A percentile compares a stretch with the other conserved stretches of the same genome.
phyloP scores from a whole-genome alignment of 2,329 filamentous ascomycete genomes.

The Verticillium alfalfae region DNA sequence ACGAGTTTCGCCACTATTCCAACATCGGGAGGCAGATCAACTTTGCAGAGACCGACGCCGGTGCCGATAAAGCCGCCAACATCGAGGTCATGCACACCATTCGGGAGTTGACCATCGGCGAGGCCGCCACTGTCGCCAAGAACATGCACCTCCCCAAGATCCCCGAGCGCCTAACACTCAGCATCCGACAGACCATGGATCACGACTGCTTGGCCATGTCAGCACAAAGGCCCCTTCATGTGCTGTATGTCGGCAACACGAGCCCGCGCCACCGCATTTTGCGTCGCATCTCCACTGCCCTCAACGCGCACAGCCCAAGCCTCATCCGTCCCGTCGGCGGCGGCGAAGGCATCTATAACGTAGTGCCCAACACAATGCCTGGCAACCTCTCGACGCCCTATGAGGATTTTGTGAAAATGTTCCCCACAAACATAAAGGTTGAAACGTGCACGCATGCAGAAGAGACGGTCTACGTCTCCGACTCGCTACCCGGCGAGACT shows the following conservation, averaged over 20 bases:
- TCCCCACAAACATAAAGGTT: slow-evolving; percentile 37
- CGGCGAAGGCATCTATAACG: slow-evolving; percentile 40
- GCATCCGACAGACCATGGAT: slow-evolving; percentile 44
- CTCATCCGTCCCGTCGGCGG: slow-evolving; percentile 3
- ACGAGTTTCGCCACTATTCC: slow-evolving; percentile 10
- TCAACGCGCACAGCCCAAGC: not conserved
- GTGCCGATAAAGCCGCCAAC: slow-evolving; percentile 23
- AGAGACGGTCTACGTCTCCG: slow-evolving; percentile 18
- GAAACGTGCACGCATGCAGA: slow-evolving; percentile 39
- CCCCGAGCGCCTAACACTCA: slow-evolving; percentile 30
- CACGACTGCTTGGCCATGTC: slow-evolving; percentile 33
- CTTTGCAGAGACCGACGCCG: slow-evolving; percentile 33
- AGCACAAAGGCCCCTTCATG: slow-evolving; percentile 34
- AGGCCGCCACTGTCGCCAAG: slow-evolving; percentile 27
- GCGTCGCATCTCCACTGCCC: not conserved
- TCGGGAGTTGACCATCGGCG: slow-evolving; percentile 32
- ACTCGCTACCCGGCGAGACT: slow-evolving; percentile 17
- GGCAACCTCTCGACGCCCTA: slow-evolving; percentile 38
- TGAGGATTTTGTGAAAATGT: slow-evolving; percentile 46
- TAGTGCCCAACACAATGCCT: slow-evolving; percentile 44
- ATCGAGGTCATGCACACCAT: slow-evolving; percentile 42
- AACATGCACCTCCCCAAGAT: slow-evolving; percentile 18
- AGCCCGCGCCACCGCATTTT: not conserved
- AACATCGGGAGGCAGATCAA: slow-evolving; percentile 24
- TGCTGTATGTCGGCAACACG: slow-evolving; percentile 40